A percentile compares a stretch with the other conserved stretches of the same genome.
Evolutionary conservation across 2,329 filamentous ascomycete species (phyloP).

Genomic region (Dactylonectria macrodidyma): DNA sequence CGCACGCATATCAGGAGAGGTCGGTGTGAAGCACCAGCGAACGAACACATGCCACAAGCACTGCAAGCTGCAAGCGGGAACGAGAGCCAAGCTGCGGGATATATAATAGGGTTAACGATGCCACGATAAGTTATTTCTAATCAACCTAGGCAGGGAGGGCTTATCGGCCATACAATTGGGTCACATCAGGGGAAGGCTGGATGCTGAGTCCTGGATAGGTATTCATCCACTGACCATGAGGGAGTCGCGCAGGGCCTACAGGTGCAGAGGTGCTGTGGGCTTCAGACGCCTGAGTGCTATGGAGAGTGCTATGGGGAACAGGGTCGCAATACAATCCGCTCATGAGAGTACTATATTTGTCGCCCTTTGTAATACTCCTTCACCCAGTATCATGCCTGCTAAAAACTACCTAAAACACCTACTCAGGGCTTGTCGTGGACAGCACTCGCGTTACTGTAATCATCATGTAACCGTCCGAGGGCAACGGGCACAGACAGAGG

Average conservation of each 20-base stretch:
- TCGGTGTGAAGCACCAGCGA: constrained; percentile 13
- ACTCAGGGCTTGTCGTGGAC: background rate
- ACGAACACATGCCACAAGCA: constrained; percentile 16
- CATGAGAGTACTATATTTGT: background rate
- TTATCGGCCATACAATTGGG: background rate
- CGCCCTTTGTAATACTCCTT: background rate
- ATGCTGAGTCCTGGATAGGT: background rate
- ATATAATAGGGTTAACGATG: background rate
- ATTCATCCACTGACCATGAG: background rate
- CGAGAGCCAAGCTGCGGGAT: background rate
- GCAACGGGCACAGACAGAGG: background rate
- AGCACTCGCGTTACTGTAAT: background rate
- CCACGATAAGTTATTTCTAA: background rate
- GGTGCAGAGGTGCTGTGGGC: background rate
- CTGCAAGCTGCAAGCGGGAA: background rate
- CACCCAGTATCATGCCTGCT: background rate
- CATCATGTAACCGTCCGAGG: background rate
- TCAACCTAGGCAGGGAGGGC: background rate
- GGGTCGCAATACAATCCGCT: background rate
- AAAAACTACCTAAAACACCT: too few relatives aligned
- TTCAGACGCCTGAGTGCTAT: background rate
- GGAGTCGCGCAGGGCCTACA: background rate
- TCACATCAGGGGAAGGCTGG: background rate
- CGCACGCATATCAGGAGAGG: background rate
- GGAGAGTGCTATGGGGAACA: background rate